phyloP scores from a whole-genome alignment of 768 basidiomycete species.

The Tulasnella sp. region DNA sequence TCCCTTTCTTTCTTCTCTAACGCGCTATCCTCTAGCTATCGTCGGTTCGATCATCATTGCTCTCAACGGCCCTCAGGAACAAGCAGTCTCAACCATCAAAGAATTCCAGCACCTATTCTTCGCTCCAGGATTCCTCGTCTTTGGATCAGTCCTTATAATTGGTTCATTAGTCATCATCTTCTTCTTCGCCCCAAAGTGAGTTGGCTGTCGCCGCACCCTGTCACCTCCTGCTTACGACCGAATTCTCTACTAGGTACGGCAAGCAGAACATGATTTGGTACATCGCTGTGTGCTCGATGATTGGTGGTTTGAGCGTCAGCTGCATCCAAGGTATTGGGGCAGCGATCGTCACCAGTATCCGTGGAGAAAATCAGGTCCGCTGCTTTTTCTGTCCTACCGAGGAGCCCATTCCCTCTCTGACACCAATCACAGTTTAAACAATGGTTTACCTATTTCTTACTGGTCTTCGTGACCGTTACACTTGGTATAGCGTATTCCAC shows the following conservation, averaged over 20 bases:
- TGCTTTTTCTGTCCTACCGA: background rate
- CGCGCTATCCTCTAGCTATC: background rate
- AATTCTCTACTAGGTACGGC: slow-evolving; percentile 52
- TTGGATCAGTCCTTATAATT: slow-evolving; percentile 38
- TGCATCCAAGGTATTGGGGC: slow-evolving; percentile 81
- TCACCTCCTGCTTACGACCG: slow-evolving; percentile 5
- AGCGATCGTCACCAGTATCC: slow-evolving; percentile 72
- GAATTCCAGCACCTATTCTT: slow-evolving; percentile 75
- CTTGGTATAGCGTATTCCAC: slow-evolving; percentile 45
- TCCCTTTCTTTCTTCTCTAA: background rate
- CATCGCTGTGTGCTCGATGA: slow-evolving; percentile 90
- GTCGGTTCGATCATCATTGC: slow-evolving; percentile 85
- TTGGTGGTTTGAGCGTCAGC: slow-evolving; percentile 90
- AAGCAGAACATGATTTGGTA: slow-evolving; percentile 94
- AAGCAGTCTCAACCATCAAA: slow-evolving; percentile 57
- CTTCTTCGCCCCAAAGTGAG: slow-evolving; percentile 71
- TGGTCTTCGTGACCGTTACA: slow-evolving; percentile 68
- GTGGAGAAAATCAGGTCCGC: slow-evolving; percentile 67
- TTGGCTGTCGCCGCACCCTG: slow-evolving; percentile 13
- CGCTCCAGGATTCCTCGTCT: slow-evolving; percentile 69
- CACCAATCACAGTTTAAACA: slow-evolving; percentile 62
- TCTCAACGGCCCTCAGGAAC: slow-evolving; percentile 75
- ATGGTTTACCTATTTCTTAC: slow-evolving; percentile 86
- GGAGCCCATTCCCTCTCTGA: background rate
- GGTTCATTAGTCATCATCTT: slow-evolving; percentile 65